Evolutionary conservation across 129 eudicot species (phyloP).

Genomic region (Flaveria robusta): DNA sequence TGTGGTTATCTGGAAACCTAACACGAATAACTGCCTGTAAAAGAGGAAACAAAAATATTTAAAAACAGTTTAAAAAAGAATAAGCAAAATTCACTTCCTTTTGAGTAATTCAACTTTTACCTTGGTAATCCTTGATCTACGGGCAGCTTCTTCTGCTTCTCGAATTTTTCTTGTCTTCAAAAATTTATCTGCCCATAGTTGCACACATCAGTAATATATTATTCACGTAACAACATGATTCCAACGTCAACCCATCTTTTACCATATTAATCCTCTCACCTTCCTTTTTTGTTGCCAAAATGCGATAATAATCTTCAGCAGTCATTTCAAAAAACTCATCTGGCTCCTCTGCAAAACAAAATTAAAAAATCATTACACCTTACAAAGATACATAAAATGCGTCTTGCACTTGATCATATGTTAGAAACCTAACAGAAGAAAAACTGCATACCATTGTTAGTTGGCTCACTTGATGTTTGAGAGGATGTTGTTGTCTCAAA

Average conservation of each 20-base stretch:
- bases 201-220: not conserved
- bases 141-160: conserved; percentile 90
- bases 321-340: conserved; percentile 86
- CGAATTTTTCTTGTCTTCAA: conserved; percentile 80
- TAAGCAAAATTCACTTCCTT: not conserved
- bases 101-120: conserved; percentile 29
- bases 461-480: conserved; percentile 41
- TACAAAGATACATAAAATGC: conserved; percentile 2
- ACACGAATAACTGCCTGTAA: conserved; percentile 79
- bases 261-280: conserved; percentile 41
- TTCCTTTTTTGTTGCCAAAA: conserved; percentile 66
- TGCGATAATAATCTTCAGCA: conserved; percentile 72
- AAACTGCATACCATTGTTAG: conserved; percentile 42
- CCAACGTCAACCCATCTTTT: not conserved
- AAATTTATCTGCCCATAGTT: conserved; percentile 55
- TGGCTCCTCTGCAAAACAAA: conserved; percentile 51
- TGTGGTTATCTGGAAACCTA: conserved; percentile 78
- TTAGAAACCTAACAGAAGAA: not conserved
- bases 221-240: conserved; percentile 2
- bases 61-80: not conserved
- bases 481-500: conserved; percentile 69
- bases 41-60: not conserved
- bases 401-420: not conserved
- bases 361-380: not conserved
- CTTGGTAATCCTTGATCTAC: conserved; percentile 75